phyloP scores from a whole-genome alignment of 257 asterid species.

The Solanum sparsipilum region DNA sequence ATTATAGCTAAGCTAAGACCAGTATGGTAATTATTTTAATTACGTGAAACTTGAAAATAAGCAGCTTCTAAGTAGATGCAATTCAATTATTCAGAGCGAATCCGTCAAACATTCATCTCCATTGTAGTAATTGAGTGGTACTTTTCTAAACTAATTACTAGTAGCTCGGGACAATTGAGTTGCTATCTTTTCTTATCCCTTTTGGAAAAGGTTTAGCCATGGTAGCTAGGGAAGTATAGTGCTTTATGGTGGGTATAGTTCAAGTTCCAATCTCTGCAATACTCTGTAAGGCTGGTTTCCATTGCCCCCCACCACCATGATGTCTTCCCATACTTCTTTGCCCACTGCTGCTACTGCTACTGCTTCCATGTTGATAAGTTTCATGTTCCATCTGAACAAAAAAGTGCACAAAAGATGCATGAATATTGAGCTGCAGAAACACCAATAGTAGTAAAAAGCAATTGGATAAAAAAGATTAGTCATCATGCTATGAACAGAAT shows the following conservation, averaged over 20 bases:
- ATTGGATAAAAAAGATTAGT: neutral
- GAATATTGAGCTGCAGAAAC: neutral
- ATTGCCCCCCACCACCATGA: slow-evolving; percentile 33
- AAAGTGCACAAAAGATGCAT: neutral
- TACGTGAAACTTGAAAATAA: neutral
- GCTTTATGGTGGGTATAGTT: neutral
- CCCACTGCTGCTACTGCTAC: neutral
- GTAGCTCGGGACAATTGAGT: neutral
- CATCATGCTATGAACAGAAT: neutral
- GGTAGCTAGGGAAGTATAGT: neutral
- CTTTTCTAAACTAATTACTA: neutral
- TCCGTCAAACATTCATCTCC: neutral
- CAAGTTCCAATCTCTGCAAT: slow-evolving; percentile 44
- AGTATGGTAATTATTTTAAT: neutral
- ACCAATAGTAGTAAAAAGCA: neutral
- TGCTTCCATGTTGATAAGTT: neutral
- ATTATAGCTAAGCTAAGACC: neutral
- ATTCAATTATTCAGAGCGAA: neutral
- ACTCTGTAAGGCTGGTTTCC: slow-evolving; percentile 51
- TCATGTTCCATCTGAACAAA: slow-evolving; percentile 11
- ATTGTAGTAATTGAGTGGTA: neutral
- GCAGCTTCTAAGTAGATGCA: neutral
- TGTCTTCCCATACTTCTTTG: slow-evolving; percentile 12
- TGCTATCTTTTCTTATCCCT: neutral
- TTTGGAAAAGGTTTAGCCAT: neutral